Evolutionary conservation across 106 monocot genomes (phyloP).

Genomic region (Dendrobium officinale): DNA sequence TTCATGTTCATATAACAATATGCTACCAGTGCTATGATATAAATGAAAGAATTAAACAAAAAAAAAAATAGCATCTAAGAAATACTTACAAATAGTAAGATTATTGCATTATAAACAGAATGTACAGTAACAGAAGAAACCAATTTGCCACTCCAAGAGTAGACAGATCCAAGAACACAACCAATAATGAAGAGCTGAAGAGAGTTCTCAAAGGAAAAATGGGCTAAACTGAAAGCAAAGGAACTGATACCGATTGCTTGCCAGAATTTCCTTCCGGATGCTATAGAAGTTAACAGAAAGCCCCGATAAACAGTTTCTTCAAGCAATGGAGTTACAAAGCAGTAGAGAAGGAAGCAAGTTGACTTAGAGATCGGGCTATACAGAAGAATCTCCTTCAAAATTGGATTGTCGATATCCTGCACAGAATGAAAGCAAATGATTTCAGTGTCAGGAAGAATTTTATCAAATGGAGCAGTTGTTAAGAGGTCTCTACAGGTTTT

Average conservation of each 20-base stretch:
- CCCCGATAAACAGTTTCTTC: slow-evolving; percentile 82
- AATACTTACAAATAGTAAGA: slow-evolving; percentile 29
- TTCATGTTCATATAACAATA: no score
- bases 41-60: no score
- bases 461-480: neutral
- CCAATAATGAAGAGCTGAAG: slow-evolving; percentile 73
- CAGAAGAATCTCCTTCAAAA: slow-evolving; percentile 59
- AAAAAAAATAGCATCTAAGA: slow-evolving; percentile 4
- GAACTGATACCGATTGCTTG: slow-evolving; percentile 56
- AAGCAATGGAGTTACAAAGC: slow-evolving; percentile 50
- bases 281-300: slow-evolving; percentile 67
- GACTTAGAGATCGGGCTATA: slow-evolving; percentile 26
- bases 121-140: slow-evolving; percentile 54
- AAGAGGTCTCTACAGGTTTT: no score
- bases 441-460: neutral
- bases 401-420: slow-evolving; percentile 70
- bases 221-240: slow-evolving; percentile 46
- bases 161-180: slow-evolving; percentile 66
- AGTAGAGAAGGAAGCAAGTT: slow-evolving; percentile 46
- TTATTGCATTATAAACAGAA: slow-evolving; percentile 69
- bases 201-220: slow-evolving; percentile 58
- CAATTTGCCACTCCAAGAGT: slow-evolving; percentile 65
- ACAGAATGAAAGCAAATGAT: neutral
- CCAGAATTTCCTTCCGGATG: slow-evolving; percentile 42
- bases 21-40: no score